Evolutionary conservation across 345 rosid species (phyloP).

Genomic region (Crucihimalaya himalaica): DNA sequence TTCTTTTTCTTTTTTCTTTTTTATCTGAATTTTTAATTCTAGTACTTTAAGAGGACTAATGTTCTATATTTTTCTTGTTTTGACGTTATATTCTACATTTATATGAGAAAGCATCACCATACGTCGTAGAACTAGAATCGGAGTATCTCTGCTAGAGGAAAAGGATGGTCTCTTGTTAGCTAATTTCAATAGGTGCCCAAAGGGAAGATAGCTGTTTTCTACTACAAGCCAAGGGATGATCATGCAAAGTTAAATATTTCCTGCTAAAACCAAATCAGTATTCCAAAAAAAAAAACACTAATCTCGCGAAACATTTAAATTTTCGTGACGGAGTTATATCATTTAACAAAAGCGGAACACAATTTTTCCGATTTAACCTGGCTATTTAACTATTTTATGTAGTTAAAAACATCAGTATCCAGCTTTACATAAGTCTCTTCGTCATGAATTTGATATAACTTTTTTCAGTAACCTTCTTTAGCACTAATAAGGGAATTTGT

Average conservation of each 20-base stretch:
- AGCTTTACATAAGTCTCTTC: conserved; percentile 6
- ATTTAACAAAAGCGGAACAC: background rate
- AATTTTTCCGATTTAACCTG: background rate
- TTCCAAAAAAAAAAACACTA: no score
- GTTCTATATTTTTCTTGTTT: no score
- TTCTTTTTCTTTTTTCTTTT: background rate
- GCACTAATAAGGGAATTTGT: conserved; percentile 29
- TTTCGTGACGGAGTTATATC: background rate
- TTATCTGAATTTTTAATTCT: background rate
- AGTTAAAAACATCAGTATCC: background rate
- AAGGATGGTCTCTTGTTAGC: conserved; percentile 7
- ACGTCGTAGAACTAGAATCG: background rate
- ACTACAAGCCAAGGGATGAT: background rate
- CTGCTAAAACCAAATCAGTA: background rate
- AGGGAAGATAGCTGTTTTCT: background rate
- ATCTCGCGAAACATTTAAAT: background rate
- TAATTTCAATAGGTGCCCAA: background rate
- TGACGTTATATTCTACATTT: background rate
- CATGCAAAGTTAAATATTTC: background rate
- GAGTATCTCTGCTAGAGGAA: background rate
- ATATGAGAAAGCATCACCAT: conserved; percentile 15
- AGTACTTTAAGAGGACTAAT: background rate
- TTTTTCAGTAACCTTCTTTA: background rate
- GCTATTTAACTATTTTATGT: background rate
- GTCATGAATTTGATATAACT: background rate